These are phyloP conservation scores for Rhododendron ferrugineum DNA, from an alignment of 148 eudicot genomes.

Conservation along the genomic window DNA sequence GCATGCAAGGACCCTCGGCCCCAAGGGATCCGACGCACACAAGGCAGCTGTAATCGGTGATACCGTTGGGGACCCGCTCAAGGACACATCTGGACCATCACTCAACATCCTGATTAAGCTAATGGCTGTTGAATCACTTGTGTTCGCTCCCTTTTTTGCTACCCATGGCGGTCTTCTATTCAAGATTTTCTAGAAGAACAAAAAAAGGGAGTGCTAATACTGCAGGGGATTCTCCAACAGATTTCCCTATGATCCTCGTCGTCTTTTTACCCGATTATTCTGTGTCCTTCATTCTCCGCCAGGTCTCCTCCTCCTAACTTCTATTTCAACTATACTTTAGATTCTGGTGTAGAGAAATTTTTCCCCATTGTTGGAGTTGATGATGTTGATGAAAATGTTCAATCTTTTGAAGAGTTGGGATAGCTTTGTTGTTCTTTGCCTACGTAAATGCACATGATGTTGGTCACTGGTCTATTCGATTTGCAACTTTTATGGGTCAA, in stretches of 20 bases:
- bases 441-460: neutral
- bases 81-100: conserved; percentile 95
- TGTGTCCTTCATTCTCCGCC: neutral
- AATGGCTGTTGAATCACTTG: conserved; percentile 94
- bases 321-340: neutral
- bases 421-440: neutral
- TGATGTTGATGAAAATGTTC: neutral
- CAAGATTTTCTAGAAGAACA: conserved; percentile 48
- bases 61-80: conserved; percentile 90
- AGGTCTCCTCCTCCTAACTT: neutral
- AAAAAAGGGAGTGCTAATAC: neutral
- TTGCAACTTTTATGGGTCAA: neutral
- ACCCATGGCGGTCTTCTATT: conserved; percentile 89
- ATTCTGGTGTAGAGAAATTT: neutral
- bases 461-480: neutral
- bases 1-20: conserved; percentile 70
- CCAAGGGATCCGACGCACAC: conserved; percentile 86
- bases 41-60: conserved; percentile 93
- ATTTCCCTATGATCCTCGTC: neutral
- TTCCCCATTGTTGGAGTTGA: neutral
- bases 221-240: neutral
- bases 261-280: neutral
- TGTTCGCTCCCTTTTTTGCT: conserved; percentile 95
- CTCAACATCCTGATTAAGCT: conserved; percentile 91
- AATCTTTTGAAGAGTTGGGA: neutral